These are phyloP conservation scores for Mortierella hygrophila DNA, from an alignment of 192 early-diverging fungal genomes.

Conservation along the genomic window DNA sequence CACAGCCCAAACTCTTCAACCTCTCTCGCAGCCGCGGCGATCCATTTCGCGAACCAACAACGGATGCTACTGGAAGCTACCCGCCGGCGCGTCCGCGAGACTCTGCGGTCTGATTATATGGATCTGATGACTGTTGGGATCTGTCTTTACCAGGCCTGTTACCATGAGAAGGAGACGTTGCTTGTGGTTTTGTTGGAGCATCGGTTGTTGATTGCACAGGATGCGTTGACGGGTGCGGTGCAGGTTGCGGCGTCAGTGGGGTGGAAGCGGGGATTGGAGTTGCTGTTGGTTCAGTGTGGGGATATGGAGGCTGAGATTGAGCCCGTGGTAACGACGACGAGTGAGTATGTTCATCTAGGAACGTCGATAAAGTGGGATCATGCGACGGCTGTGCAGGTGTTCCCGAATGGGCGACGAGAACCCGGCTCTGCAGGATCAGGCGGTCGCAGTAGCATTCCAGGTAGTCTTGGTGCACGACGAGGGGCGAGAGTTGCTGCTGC, in stretches of 20 bases:
- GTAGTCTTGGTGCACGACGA: not conserved
- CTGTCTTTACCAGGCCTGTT: slow-evolving; percentile 47
- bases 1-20: not conserved
- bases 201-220: slow-evolving; percentile 42
- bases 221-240: slow-evolving; percentile 45
- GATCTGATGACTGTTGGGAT: slow-evolving; percentile 51
- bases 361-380: slow-evolving; percentile 53
- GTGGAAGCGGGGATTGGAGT: slow-evolving; percentile 40
- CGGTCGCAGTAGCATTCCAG: not conserved
- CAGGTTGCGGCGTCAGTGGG: slow-evolving; percentile 49
- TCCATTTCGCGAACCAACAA: not conserved
- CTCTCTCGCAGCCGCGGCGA: not conserved
- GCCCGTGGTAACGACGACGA: slow-evolving; percentile 37
- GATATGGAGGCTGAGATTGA: slow-evolving; percentile 52
- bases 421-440: not conserved
- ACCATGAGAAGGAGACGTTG: slow-evolving; percentile 31
- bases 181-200: slow-evolving; percentile 30
- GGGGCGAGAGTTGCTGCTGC: not conserved
- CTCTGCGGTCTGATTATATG: slow-evolving; percentile 31
- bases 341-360: slow-evolving; percentile 29
- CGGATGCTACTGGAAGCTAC: slow-evolving; percentile 22
- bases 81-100: slow-evolving; percentile 23
- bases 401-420: not conserved
- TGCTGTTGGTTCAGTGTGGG: slow-evolving; percentile 40
- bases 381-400: slow-evolving; percentile 17